Evolutionary conservation across 441 rosid species (phyloP), one percentile per base, ranked within the genome.

Genomic region (Raphanus hybrid): DNA sequence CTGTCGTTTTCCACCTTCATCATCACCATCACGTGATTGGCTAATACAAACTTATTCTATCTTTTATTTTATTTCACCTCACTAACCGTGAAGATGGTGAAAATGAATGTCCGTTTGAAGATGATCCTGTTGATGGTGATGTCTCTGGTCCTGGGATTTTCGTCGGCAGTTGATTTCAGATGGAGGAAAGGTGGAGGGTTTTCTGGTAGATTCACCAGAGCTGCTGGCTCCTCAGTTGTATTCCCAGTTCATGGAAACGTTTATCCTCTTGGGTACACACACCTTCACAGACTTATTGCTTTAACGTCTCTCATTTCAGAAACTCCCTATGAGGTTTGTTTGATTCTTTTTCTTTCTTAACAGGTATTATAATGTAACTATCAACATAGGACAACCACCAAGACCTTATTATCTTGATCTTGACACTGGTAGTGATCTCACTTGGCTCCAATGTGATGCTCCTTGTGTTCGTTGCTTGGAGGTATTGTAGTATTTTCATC

Each of bases 371-470:
- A 94, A 91, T 62, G 85, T 87, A 18, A 92, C 98, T 2, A 61
- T 94, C 59, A 67, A 73, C 67, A 76, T 95, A 14, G 98, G 99
- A 48, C 93, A 86, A 29, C 96, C 96, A 8, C 77, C 93, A 57
- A 87, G 81, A 63, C 98, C 99, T 4, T 95, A 92, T 82, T 95
- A 85, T 84, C 91, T 95, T 69, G 97, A 95, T 84, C 86, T 90
- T 15, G 97, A 95, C 57, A 90, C 98, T 5, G 99, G 98, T 39
- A 95, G 97, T 81, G 97, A 95, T 71, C 98, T 95, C 60, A 92
- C 98, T 67, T 92, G 96, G 97, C 97, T 95, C 80, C 98, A 95
- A 73, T 95, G 99, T 52, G 87, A 90, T 78, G 92, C 87, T 45
- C 97, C 93, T 55, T 81, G 93, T 71, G 86, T 61, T 63, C 91